These are phyloP conservation scores for Fusarium sarcochroum DNA, from an alignment of 2,329 filamentous ascomycete genomes.

Conservation along the genomic window DNA sequence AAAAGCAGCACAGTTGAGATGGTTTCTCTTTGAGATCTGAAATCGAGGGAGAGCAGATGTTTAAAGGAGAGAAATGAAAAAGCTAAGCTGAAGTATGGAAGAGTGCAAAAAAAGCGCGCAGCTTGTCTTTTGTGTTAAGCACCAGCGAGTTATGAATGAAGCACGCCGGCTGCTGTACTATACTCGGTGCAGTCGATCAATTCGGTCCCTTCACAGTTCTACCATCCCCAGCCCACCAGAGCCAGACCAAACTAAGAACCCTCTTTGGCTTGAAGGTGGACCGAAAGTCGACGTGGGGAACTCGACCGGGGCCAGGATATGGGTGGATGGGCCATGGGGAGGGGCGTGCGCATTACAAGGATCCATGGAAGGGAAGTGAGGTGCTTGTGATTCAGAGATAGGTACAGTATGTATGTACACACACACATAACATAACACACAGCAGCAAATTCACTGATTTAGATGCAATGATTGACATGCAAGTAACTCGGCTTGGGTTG, in stretches of 20 bases:
- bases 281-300: constrained; percentile 39
- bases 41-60: constrained; percentile 10
- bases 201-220: constrained; percentile 41
- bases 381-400: constrained; percentile 3
- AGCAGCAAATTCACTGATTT: constrained; percentile 30
- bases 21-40: constrained; percentile 7
- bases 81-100: constrained; percentile 12
- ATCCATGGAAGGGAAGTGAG: neutral
- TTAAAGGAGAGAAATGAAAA: constrained; percentile 16
- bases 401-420: constrained; percentile 23
- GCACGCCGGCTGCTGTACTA: constrained; percentile 37
- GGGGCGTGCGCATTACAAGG: constrained; percentile 35
- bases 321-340: constrained; percentile 30
- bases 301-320: constrained; percentile 29
- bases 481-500: constrained; percentile 20
- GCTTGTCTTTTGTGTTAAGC: constrained; percentile 46
- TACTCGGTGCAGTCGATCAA: constrained; percentile 30
- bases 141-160: constrained; percentile 48
- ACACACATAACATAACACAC: constrained; percentile 29
- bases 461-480: constrained; percentile 26
- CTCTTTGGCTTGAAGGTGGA: constrained; percentile 38
- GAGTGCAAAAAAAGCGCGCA: constrained; percentile 48
- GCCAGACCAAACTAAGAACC: constrained; percentile 40
- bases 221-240: constrained; percentile 31
- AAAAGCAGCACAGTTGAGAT: constrained; percentile 16